Base-by-base conservation (phyloP, 2,329 filamentous ascomycete genomes). In the Macrophomina phaseolina region DNA sequence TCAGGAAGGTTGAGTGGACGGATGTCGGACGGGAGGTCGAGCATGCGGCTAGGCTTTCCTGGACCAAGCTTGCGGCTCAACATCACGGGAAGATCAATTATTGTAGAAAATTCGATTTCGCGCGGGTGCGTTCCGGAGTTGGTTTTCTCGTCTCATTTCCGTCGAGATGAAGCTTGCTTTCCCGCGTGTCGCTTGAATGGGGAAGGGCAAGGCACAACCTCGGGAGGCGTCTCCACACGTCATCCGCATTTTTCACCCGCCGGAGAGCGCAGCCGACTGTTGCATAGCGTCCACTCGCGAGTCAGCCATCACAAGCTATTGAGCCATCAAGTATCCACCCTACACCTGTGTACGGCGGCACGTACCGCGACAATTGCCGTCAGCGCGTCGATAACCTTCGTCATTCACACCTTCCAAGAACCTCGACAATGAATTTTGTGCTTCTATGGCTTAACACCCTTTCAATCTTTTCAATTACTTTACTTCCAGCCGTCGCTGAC, bases 121-220 rank as follows among this genome's bases (percentile, higher is more conserved):
- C 56, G 28, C 56, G 6, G 11, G 8, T 2, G 30, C 9, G 18
- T 45, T 42, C 56, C 56, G 40, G 45, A 40, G 56, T 36, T 34
- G 30, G 3, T 14, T 30, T 34, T 28, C 28, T 34, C n/a, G 36
- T 42, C 30, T 42, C 11, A 28, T 23, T 38, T 6, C 12, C 36
- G 18, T 36, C 46, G 11, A 14, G 11, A 5, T 32, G 56, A 23
- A 48, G 56, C 56, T 23, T 61, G 55, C 23, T 23, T 51, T 30
- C 23, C 12, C 28, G n/a, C 32, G n/a, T 11, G 9, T 16, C 14
- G 11, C 58, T 23, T 9, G 12, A 32, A 49, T 7, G 6, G 58
- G 23, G 58, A 23, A 62, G 46, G 58, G n/a, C 45, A n/a, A 49
- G 46, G 58, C 58, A 48, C 58, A 49, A 23, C 58, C 28, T 36